These are phyloP conservation scores for Musa beccarii DNA, from an alignment of 176 grass and related monocot genomes.

Conservation along the genomic window DNA sequence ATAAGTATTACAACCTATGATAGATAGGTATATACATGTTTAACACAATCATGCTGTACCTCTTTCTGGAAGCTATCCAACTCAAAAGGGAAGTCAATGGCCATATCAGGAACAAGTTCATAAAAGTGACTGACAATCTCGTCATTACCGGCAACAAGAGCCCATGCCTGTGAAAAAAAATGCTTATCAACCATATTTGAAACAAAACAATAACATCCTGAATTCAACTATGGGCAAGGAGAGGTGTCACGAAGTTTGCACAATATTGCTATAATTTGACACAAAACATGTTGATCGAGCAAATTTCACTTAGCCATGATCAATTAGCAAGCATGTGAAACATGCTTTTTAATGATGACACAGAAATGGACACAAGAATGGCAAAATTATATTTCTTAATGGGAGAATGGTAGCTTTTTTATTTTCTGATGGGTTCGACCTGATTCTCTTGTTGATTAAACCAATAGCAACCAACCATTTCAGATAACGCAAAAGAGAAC, in stretches of 20 bases:
- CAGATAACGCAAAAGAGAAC: no score
- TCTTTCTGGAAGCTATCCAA: constrained; percentile 95
- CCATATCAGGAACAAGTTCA: constrained; percentile 90
- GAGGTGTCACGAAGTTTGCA: not conserved
- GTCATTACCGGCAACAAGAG: constrained; percentile 50
- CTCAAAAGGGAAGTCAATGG: constrained; percentile 91
- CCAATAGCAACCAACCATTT: no score
- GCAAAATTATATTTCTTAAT: no score
- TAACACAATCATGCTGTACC: constrained; percentile 27
- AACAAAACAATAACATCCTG: not conserved
- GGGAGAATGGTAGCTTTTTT: no score
- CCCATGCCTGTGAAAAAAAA: constrained; percentile 46
- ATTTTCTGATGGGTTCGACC: no score
- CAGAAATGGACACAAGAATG: no score
- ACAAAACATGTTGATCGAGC: no score
- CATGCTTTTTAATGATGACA: no score
- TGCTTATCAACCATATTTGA: not conserved
- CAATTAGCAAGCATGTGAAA: no score
- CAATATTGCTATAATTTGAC: no score
- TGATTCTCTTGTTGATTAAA: no score
- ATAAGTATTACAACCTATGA: not conserved
- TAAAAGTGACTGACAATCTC: constrained; percentile 54
- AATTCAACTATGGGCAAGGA: not conserved
- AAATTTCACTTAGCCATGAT: no score
- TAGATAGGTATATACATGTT: not conserved